Conservation (phyloP, 305 asterid genomes). For the Fraxinus latifolia region DNA sequence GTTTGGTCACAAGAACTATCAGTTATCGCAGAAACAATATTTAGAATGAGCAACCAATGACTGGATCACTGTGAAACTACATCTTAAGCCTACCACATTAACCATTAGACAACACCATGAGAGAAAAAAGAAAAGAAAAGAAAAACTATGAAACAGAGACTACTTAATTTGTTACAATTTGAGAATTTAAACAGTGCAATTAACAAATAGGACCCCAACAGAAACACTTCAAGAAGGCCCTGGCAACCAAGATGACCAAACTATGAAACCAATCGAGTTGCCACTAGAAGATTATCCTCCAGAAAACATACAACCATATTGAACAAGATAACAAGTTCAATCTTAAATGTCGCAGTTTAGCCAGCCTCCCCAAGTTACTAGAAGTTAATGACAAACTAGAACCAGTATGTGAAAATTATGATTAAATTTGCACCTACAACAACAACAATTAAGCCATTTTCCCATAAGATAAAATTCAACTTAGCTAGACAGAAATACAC, state of each 20-base stretch:
- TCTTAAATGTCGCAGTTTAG: neutral
- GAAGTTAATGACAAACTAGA: too few relatives aligned
- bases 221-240: neutral
- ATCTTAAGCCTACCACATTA: neutral
- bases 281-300: neutral
- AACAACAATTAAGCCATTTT: neutral
- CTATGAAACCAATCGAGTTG: constrained; percentile 12
- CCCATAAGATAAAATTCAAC: neutral
- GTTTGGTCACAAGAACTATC: neutral
- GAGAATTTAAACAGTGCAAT: constrained; percentile 11
- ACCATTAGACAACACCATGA: neutral
- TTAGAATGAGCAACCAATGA: neutral
- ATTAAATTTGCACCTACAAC: constrained; percentile 8
- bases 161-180: neutral
- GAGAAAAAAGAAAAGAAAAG: too few relatives aligned
- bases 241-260: constrained; percentile 9
- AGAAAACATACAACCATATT: constrained; percentile 7
- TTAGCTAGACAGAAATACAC: neutral
- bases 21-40: constrained; percentile 8
- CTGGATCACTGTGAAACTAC: neutral
- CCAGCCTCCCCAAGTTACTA: neutral
- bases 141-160: neutral
- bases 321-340: neutral
- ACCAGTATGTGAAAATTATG: neutral
- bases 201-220: neutral